Evolutionary conservation across 1,284 basidiomycete genomes (phyloP).

Genomic region (Cryptococcus jaspeensis): DNA sequence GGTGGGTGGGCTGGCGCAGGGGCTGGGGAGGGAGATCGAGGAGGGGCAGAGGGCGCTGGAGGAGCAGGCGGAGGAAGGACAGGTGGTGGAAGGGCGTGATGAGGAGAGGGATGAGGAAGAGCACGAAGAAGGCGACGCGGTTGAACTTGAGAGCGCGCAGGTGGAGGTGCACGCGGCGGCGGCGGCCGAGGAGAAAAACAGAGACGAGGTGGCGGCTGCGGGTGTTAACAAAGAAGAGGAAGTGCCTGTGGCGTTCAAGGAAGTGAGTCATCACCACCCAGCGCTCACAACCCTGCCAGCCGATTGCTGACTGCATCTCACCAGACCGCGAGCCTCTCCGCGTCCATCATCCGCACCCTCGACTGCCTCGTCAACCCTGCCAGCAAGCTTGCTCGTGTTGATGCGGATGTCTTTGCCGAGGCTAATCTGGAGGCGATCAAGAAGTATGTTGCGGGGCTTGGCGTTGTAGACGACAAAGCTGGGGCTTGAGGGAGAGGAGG

Average conservation of each 20-base stretch:
- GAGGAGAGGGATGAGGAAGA: background rate
- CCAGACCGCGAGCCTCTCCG: slow-evolving; percentile 6
- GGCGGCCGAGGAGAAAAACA: too few species aligned
- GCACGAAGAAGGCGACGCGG: background rate
- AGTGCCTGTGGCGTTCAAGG: slow-evolving; percentile 55
- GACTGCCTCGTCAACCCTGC: background rate
- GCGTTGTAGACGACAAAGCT: background rate
- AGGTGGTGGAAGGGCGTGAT: background rate
- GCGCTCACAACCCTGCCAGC: too few species aligned
- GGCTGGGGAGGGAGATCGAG: slow-evolving; percentile 5
- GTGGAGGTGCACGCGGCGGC: slow-evolving; percentile 70
- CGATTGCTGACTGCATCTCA: background rate
- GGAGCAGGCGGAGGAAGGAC: background rate
- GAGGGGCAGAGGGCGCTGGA: background rate
- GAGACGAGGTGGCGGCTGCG: background rate
- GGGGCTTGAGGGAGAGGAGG: background rate
- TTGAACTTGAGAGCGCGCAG: too few species aligned
- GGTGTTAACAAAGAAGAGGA: background rate
- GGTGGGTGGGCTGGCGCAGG: slow-evolving; percentile 33
- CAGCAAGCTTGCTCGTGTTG: background rate
- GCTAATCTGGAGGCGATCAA: slow-evolving; percentile 1
- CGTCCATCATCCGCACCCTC: slow-evolving; percentile 10
- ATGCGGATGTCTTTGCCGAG: background rate
- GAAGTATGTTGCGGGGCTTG: background rate
- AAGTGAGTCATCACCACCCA: slow-evolving; percentile 59